Evolutionary conservation across 768 basidiomycete genomes (phyloP).

Genomic region (Kwoniella europaea): DNA sequence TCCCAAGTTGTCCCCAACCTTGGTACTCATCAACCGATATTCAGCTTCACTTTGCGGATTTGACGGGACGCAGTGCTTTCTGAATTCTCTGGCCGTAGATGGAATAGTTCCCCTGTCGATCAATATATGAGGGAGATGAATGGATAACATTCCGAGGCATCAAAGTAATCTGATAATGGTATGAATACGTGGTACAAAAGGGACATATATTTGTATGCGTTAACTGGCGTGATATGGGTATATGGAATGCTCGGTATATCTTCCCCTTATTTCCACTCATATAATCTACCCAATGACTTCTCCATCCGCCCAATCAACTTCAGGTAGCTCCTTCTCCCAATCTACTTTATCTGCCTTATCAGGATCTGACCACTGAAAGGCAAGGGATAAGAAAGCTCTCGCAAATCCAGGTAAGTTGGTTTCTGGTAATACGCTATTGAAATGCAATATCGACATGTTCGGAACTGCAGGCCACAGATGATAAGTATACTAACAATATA

Average conservation of each 20-base stretch:
- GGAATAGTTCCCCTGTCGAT: too few relatives aligned
- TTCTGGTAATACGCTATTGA: conserved; percentile 37
- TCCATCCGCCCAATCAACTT: conserved; percentile 44
- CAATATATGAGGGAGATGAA: too few relatives aligned
- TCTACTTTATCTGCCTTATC: conserved; percentile 30
- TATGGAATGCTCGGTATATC: conserved; percentile 8
- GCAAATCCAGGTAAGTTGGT: conserved; percentile 50
- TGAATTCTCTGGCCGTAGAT: too few relatives aligned
- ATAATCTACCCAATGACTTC: conserved; percentile 29
- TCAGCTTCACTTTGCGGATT: too few relatives aligned
- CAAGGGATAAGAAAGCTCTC: conserved; percentile 43
- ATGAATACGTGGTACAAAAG: too few relatives aligned
- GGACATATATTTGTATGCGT: too few relatives aligned
- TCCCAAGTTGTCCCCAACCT: too few relatives aligned
- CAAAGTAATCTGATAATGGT: too few relatives aligned
- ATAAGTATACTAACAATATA: too few relatives aligned
- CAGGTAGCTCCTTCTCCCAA: conserved; percentile 40
- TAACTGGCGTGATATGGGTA: conserved; percentile 3
- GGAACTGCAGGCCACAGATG: conserved; percentile 27
- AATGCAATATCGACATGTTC: conserved; percentile 24
- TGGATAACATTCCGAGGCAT: too few relatives aligned
- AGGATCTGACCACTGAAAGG: conserved; percentile 38
- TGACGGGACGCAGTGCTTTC: too few relatives aligned
- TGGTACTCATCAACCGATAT: too few relatives aligned
- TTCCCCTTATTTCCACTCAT: background rate